Percentiles rank a stretch among this genome's conserved stretches.
phyloP scores from a whole-genome alignment of 2,329 filamentous ascomycete genomes.

The Proliferodiscus dingleyae region DNA sequence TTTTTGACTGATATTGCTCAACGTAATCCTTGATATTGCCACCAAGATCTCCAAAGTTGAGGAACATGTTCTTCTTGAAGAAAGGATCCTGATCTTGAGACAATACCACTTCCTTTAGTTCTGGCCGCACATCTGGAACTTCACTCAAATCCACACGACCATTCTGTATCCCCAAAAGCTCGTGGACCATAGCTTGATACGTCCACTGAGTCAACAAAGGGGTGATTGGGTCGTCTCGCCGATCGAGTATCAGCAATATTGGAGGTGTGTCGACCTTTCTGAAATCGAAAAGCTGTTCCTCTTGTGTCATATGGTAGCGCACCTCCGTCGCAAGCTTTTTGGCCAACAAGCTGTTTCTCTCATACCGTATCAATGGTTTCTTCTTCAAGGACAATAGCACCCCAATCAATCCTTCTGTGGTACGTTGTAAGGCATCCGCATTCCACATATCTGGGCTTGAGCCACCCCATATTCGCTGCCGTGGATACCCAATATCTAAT shows the following conservation, averaged over 20 bases:
- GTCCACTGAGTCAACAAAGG: slow-evolving; percentile 96
- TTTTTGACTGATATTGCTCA: slow-evolving; percentile 95
- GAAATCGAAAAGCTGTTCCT: slow-evolving; percentile 96
- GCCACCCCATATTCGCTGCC: slow-evolving; percentile 77
- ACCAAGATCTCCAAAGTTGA: slow-evolving; percentile 93
- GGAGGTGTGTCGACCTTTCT: slow-evolving; percentile 91
- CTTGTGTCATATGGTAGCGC: slow-evolving; percentile 87
- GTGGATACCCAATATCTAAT: slow-evolving; percentile 66
- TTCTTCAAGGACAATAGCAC: slow-evolving; percentile 88
- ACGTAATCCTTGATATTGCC: slow-evolving; percentile 98
- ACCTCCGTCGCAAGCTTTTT: slow-evolving; percentile 94
- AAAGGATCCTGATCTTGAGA: slow-evolving; percentile 98
- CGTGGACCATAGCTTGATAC: slow-evolving; percentile 99
- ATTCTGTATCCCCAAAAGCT: slow-evolving; percentile 88
- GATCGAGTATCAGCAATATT: slow-evolving; percentile 83
- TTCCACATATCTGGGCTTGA: slow-evolving; percentile 84
- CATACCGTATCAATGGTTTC: slow-evolving; percentile 89
- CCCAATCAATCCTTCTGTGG: slow-evolving; percentile 81
- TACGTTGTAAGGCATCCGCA: slow-evolving; percentile 76
- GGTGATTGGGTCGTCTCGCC: slow-evolving; percentile 90
- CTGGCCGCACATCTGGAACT: slow-evolving; percentile 77
- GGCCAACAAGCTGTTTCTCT: slow-evolving; percentile 82
- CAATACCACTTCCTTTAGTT: slow-evolving; percentile 88
- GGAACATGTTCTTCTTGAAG: slow-evolving; percentile 98
- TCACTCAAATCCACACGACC: slow-evolving; percentile 86